These are phyloP conservation scores for Termitomyces titanicus DNA, from an alignment of 768 basidiomycete species.

Conservation along the genomic window DNA sequence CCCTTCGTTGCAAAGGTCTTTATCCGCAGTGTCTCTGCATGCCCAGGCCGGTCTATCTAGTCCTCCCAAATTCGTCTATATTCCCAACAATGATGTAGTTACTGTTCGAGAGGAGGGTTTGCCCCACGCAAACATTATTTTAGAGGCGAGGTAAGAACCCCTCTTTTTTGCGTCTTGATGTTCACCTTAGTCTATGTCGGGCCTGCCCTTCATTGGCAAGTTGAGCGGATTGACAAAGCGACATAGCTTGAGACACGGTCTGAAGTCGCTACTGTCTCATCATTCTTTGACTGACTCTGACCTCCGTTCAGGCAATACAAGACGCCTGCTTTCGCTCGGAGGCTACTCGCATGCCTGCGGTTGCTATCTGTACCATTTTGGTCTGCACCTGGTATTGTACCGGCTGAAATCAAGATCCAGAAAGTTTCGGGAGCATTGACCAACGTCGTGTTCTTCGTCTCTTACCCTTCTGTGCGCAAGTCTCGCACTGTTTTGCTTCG, in stretches of 20 bases:
- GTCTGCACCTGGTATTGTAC: conserved; percentile 42
- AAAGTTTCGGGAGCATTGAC: conserved; percentile 92
- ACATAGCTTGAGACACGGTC: conserved; percentile 28
- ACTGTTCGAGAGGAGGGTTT: conserved; percentile 56
- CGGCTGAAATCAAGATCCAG: conserved; percentile 54
- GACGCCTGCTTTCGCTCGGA: conserved; percentile 47
- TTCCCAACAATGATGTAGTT: conserved; percentile 33
- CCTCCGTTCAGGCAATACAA: conserved; percentile 57
- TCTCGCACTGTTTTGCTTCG: conserved; percentile 77
- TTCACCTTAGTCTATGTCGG: conserved; percentile 23
- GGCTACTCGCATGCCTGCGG: conserved; percentile 53
- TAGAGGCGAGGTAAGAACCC: conserved; percentile 68
- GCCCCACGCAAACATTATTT: conserved; percentile 46
- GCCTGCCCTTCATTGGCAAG: conserved; percentile 29
- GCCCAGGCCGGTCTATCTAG: conserved; percentile 27
- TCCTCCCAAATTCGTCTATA: conserved; percentile 30
- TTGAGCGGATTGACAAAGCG: conserved; percentile 26
- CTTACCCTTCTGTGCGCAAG: conserved; percentile 51
- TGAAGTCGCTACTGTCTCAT: conserved; percentile 24
- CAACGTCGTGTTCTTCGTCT: conserved; percentile 96
- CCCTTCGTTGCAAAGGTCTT: conserved; percentile 18
- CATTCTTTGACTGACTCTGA: conserved; percentile 16
- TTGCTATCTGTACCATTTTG: conserved; percentile 58
- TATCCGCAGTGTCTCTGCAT: conserved; percentile 32
- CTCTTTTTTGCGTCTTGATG: conserved; percentile 22